Conservation (phyloP, 805 yeast species). For the Sugiyamaella chiloensis region DNA sequence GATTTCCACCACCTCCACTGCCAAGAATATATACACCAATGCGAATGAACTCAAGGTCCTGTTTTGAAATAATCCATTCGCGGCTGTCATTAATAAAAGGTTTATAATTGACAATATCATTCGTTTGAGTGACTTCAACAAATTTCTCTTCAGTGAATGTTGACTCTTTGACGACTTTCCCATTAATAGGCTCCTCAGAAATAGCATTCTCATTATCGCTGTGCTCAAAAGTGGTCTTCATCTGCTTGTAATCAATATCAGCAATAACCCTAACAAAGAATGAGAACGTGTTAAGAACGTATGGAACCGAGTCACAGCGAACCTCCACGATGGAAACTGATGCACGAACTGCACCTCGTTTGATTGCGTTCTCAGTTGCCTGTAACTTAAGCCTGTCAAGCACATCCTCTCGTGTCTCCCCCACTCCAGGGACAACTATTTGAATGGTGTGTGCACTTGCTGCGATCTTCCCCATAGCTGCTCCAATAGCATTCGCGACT, state of each 20-base stretch:
- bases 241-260: constrained; percentile 41
- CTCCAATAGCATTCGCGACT: constrained; percentile 52
- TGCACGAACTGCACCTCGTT: constrained; percentile 29
- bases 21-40: constrained; percentile 50
- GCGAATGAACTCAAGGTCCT: constrained; percentile 41
- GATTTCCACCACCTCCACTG: constrained; percentile 53
- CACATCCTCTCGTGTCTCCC: constrained; percentile 24
- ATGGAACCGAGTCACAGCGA: constrained; percentile 33
- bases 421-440: constrained; percentile 20
- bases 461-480: constrained; percentile 47
- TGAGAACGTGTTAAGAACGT: constrained; percentile 26
- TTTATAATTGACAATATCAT: constrained; percentile 20
- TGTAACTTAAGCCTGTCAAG: constrained; percentile 19
- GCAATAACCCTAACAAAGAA: constrained; percentile 35
- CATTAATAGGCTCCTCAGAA: constrained; percentile 6
- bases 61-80: constrained; percentile 41
- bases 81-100: constrained; percentile 29
- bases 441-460: constrained; percentile 30
- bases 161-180: constrained; percentile 4
- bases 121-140: neutral
- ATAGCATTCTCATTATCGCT: constrained; percentile 16
- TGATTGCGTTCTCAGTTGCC: constrained; percentile 26
- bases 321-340: constrained; percentile 32
- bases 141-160: neutral
- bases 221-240: constrained; percentile 5